These are phyloP conservation scores for Gracilaria caudata DNA, from an alignment of 23 red algal genomes.

Conservation along the genomic window DNA sequence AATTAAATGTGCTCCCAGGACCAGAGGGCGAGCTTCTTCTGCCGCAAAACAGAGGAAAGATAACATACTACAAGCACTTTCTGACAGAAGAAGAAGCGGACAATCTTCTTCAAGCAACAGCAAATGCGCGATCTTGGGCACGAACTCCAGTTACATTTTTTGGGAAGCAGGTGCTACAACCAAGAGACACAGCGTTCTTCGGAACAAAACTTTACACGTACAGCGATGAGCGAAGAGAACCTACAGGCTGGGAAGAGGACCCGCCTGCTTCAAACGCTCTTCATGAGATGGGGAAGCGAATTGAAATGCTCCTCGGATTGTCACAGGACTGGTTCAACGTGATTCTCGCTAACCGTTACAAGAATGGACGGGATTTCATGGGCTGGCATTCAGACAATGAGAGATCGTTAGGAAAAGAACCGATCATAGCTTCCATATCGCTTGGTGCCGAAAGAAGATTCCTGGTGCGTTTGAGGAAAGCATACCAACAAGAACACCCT, in stretches of 20 bases:
- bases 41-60: slow-evolving; percentile 32
- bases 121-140: slow-evolving; percentile 47
- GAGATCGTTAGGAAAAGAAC: slow-evolving; percentile 38
- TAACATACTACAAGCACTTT: slow-evolving; percentile 47
- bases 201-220: slow-evolving; percentile 69
- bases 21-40: slow-evolving; percentile 37
- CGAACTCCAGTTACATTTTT: slow-evolving; percentile 61
- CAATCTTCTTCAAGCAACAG: slow-evolving; percentile 28
- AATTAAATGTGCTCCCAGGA: slow-evolving; percentile 9
- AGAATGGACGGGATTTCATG: slow-evolving; percentile 59
- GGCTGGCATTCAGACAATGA: slow-evolving; percentile 68
- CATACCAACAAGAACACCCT: neutral
- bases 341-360: slow-evolving; percentile 52
- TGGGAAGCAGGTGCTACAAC: slow-evolving; percentile 64
- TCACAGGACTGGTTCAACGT: slow-evolving; percentile 62
- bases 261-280: slow-evolving; percentile 43
- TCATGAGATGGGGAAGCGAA: slow-evolving; percentile 19
- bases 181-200: slow-evolving; percentile 71
- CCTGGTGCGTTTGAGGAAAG: slow-evolving; percentile 36
- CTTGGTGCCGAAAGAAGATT: slow-evolving; percentile 57
- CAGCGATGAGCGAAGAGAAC: slow-evolving; percentile 46
- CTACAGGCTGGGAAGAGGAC: slow-evolving; percentile 61
- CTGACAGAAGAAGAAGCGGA: slow-evolving; percentile 30
- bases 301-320: slow-evolving; percentile 34
- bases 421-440: slow-evolving; percentile 58